A percentile compares a stretch with the other conserved stretches of the same genome.
Evolutionary conservation across 495 filamentous ascomycete genomes (phyloP).

Genomic region (Daldinia grandis): DNA sequence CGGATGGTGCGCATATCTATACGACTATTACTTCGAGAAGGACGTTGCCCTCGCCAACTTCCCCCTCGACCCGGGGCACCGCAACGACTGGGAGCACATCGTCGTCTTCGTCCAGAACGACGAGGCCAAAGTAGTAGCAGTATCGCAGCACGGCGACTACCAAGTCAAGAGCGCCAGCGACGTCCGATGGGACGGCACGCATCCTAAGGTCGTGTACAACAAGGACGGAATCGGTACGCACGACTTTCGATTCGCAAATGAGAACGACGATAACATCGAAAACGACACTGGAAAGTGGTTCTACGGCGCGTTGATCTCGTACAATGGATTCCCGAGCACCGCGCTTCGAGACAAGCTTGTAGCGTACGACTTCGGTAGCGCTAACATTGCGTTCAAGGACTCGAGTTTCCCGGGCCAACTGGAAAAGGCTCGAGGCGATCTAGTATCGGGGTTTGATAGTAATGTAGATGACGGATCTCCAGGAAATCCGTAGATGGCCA

Average conservation of each 20-base stretch:
- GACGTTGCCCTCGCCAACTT: constrained; percentile 51
- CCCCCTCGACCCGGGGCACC: constrained; percentile 47
- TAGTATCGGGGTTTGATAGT: constrained; percentile 48
- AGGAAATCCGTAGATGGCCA: constrained; percentile 40
- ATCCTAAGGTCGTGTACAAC: constrained; percentile 57
- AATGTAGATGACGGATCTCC: constrained; percentile 51
- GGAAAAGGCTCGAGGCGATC: constrained; percentile 41
- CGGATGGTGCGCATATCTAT: constrained; percentile 56
- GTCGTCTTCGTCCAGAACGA: constrained; percentile 52
- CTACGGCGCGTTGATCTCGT: constrained; percentile 49
- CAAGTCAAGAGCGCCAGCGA: constrained; percentile 43
- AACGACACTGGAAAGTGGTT: constrained; percentile 54
- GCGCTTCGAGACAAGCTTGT: constrained; percentile 41
- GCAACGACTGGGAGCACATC: constrained; percentile 60
- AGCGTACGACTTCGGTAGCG: constrained; percentile 43
- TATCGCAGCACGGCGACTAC: constrained; percentile 52
- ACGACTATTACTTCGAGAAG: constrained; percentile 61
- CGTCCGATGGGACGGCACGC: constrained; percentile 53
- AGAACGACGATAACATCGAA: constrained; percentile 51
- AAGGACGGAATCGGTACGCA: constrained; percentile 55
- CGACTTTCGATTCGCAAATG: constrained; percentile 53
- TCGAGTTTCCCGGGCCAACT: constrained; percentile 45
- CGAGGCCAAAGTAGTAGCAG: constrained; percentile 47
- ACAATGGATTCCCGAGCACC: constrained; percentile 49
- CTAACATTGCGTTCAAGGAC: constrained; percentile 52